A percentile compares a stretch with the other conserved stretches of the same genome.
These are phyloP conservation scores for Magnolia sinica DNA, from an alignment of 164 flowering plant genomes.

Conservation along the genomic window DNA sequence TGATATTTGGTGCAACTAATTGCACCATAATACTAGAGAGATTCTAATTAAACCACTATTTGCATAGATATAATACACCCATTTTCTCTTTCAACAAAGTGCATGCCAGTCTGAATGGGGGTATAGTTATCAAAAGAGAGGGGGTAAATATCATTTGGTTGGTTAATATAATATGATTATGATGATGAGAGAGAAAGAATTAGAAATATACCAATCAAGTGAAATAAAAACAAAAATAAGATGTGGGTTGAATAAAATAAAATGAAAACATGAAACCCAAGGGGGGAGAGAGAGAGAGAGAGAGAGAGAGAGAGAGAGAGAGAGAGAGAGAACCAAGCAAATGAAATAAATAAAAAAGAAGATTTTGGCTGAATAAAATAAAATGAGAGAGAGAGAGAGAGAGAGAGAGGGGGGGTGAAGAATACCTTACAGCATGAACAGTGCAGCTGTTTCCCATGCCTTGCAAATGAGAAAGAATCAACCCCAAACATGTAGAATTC, in stretches of 20 bases:
- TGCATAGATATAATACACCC: too few species aligned
- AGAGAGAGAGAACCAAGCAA: slow-evolving; percentile 10
- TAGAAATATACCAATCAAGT: slow-evolving; percentile 7
- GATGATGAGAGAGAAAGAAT: not conserved
- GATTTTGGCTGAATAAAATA: not conserved
- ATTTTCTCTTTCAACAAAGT: too few species aligned
- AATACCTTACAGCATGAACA: slow-evolving; percentile 4
- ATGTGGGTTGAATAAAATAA: too few species aligned
- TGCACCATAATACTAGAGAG: too few species aligned
- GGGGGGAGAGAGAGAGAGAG: too few species aligned
- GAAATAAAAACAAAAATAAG: not conserved
- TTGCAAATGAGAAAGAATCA: not conserved
- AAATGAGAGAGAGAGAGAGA: not conserved
- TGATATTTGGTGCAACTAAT: too few species aligned
- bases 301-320: not conserved
- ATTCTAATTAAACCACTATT: too few species aligned
- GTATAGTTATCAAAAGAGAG: not conserved
- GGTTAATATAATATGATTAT: not conserved
- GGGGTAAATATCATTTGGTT: not conserved
- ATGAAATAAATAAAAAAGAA: not conserved
- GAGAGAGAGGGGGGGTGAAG: not conserved
- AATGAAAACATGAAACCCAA: too few species aligned
- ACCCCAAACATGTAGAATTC: not conserved
- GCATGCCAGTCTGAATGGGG: too few species aligned
- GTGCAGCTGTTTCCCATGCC: slow-evolving; percentile 29